A percentile compares a stretch with the other conserved stretches of the same genome.
Conservation (phyloP, 2,329 filamentous ascomycete genomes). For the Metarhizium brunneum region DNA sequence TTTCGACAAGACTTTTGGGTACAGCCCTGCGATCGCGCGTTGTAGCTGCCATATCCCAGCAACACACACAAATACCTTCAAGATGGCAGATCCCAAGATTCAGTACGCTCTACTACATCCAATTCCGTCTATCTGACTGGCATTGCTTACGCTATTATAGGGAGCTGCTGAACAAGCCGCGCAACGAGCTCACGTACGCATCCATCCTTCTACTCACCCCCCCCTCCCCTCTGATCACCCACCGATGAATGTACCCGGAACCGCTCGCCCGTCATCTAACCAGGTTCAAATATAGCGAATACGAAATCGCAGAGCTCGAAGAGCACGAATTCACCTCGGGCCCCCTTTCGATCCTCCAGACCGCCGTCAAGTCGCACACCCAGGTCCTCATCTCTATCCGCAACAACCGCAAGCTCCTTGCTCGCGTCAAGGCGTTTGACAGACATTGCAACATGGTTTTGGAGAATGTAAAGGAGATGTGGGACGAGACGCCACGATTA, state of each 20-base stretch:
- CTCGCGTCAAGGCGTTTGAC: constrained; percentile 96
- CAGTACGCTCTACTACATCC: constrained; percentile 41
- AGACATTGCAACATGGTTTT: constrained; percentile 98
- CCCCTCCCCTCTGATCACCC: constrained; percentile 8
- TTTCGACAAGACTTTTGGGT: constrained; percentile 13
- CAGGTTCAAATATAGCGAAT: constrained; percentile 53
- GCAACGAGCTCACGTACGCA: constrained; percentile 81
- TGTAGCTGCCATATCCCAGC: constrained; percentile 7
- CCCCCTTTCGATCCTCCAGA: constrained; percentile 83
- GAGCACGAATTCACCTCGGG: constrained; percentile 47
- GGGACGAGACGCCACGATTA: constrained; percentile 84
- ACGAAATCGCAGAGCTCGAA: constrained; percentile 69
- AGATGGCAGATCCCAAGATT: constrained; percentile 62
- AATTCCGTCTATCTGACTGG: not conserved
- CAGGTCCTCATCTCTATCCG: constrained; percentile 96
- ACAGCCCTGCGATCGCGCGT: constrained; percentile 22
- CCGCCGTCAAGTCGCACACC: constrained; percentile 85
- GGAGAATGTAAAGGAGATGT: constrained; percentile 95
- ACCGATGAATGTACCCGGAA: constrained; percentile 7
- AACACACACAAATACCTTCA: constrained; percentile 10
- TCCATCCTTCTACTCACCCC: constrained; percentile 8
- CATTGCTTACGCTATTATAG: constrained; percentile 36
- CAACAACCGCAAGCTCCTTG: constrained; percentile 96
- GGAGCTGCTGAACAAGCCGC: constrained; percentile 82
- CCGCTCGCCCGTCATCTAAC: constrained; percentile 6